A percentile compares a stretch with the other conserved stretches of the same genome.
Evolutionary conservation across 345 rosid genomes (phyloP).

Genomic region (Camelina hispida): DNA sequence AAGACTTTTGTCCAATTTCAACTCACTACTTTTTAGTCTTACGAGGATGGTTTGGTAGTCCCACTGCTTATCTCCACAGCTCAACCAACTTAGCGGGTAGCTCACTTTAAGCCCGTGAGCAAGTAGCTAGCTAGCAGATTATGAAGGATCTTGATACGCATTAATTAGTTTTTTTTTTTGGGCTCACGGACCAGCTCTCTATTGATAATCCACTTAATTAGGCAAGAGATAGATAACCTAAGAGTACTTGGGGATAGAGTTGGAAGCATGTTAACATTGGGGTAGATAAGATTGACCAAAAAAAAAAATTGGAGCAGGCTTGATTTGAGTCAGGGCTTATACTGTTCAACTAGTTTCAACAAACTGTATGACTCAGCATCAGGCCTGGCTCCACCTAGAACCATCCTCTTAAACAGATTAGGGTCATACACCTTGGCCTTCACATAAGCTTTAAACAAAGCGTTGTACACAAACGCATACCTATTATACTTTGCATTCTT

Average conservation of each 20-base stretch:
- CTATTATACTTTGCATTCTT: slow-evolving; percentile 66
- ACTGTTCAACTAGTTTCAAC: slow-evolving; percentile 74
- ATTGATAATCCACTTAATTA: too few relatives aligned
- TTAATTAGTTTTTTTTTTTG: too few relatives aligned
- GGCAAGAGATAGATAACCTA: too few relatives aligned
- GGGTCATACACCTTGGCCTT: slow-evolving; percentile 73
- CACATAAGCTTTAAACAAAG: slow-evolving; percentile 80
- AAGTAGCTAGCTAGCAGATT: too few relatives aligned
- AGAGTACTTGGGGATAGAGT: not conserved
- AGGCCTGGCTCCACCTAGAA: slow-evolving; percentile 87
- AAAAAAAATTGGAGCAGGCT: not conserved
- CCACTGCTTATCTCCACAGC: not conserved
- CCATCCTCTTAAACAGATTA: slow-evolving; percentile 86
- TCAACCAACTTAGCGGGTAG: too few relatives aligned
- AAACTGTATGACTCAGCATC: slow-evolving; percentile 92
- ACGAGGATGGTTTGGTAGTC: too few relatives aligned
- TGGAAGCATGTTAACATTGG: too few relatives aligned
- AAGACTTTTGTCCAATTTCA: not conserved
- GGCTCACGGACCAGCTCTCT: too few relatives aligned
- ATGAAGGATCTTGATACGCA: too few relatives aligned
- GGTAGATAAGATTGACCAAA: not conserved
- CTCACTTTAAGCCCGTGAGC: too few relatives aligned
- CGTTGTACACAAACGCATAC: slow-evolving; percentile 79
- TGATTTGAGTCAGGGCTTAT: slow-evolving; percentile 36
- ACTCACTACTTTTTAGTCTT: too few relatives aligned